These are phyloP conservation scores for Anisogramma anomala DNA, from an alignment of 2,329 filamentous ascomycete species.

Conservation along the genomic window DNA sequence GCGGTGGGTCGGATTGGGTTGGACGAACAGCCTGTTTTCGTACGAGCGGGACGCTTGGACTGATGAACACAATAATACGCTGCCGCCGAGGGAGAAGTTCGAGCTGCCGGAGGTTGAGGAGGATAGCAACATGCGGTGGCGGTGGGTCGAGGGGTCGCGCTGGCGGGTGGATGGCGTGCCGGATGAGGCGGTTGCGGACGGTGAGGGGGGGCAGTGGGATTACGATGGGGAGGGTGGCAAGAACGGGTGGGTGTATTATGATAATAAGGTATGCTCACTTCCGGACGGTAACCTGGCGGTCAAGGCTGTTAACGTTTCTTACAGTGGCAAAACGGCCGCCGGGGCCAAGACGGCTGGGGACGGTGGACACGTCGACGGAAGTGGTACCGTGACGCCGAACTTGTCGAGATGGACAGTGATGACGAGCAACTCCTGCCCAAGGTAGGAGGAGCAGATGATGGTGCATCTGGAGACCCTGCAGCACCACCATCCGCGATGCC, in stretches of 20 bases:
- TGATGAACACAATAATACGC: slow-evolving; percentile 81
- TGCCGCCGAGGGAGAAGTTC: slow-evolving; percentile 61
- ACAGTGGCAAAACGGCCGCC: slow-evolving; percentile 79
- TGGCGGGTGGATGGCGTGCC: slow-evolving; percentile 76
- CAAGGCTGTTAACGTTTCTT: neutral
- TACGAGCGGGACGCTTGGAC: slow-evolving; percentile 91
- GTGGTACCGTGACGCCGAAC: slow-evolving; percentile 93
- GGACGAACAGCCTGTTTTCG: slow-evolving; percentile 82
- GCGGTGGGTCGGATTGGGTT: slow-evolving; percentile 87
- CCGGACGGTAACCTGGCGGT: neutral
- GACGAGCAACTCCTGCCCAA: slow-evolving; percentile 29
- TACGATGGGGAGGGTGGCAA: slow-evolving; percentile 50
- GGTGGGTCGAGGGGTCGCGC: slow-evolving; percentile 74
- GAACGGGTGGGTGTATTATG: slow-evolving; percentile 92
- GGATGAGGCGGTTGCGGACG: slow-evolving; percentile 32
- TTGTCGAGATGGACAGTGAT: slow-evolving; percentile 57
- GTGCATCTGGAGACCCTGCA: slow-evolving; percentile 13
- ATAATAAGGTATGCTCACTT: slow-evolving; percentile 64
- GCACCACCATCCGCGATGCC: neutral
- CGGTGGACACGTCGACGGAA: slow-evolving; percentile 87
- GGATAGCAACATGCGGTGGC: slow-evolving; percentile 44
- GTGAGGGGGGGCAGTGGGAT: slow-evolving; percentile 32
- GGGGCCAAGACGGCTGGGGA: slow-evolving; percentile 82
- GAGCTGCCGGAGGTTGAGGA: slow-evolving; percentile 52
- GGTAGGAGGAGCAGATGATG: slow-evolving; percentile 19